A percentile compares a stretch with the other conserved stretches of the same genome.
phyloP scores from a whole-genome alignment of 2,329 filamentous ascomycete genomes.

The Colletotrichum spaethianum region DNA sequence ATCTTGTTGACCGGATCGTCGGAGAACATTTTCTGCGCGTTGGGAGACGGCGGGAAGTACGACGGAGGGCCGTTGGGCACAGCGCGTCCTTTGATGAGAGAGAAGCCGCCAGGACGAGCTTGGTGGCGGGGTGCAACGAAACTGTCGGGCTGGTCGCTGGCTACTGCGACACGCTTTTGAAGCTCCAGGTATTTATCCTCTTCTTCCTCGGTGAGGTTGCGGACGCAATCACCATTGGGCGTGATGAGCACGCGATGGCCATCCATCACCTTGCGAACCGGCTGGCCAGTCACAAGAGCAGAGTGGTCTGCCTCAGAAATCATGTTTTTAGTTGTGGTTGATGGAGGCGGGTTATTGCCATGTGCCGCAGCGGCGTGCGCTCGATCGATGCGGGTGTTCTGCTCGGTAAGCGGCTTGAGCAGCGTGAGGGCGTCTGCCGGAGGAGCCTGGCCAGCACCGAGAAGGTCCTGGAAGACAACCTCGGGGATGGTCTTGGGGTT shows the following conservation, averaged over 20 bases:
- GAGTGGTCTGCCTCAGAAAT: conserved; percentile 69
- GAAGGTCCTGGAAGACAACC: conserved; percentile 37
- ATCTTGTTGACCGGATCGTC: conserved; percentile 76
- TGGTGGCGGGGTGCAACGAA: conserved; percentile 71
- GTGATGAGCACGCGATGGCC: conserved; percentile 80
- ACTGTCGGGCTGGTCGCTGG: conserved; percentile 66
- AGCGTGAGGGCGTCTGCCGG: conserved; percentile 53
- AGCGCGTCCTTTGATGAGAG: conserved; percentile 74
- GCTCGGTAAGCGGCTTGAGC: conserved; percentile 53
- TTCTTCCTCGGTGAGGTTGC: conserved; percentile 77
- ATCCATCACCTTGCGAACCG: conserved; percentile 74
- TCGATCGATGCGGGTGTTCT: conserved; percentile 27
- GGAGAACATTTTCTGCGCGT: conserved; percentile 55
- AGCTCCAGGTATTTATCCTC: conserved; percentile 80
- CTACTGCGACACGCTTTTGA: conserved; percentile 70
- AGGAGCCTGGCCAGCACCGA: conserved; percentile 18
- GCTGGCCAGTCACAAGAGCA: conserved; percentile 67
- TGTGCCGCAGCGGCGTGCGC: conserved; percentile 19
- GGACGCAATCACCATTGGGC: conserved; percentile 82
- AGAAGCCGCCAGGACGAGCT: conserved; percentile 69
- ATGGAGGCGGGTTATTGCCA: conserved; percentile 37
- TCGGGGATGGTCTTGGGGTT: conserved; percentile 40
- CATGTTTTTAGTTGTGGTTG: conserved; percentile 58
- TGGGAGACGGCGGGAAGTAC: conserved; percentile 68
- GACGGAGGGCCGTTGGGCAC: conserved; percentile 75